phyloP scores from a whole-genome alignment of 345 rosid genomes.

The Ricinus communis region DNA sequence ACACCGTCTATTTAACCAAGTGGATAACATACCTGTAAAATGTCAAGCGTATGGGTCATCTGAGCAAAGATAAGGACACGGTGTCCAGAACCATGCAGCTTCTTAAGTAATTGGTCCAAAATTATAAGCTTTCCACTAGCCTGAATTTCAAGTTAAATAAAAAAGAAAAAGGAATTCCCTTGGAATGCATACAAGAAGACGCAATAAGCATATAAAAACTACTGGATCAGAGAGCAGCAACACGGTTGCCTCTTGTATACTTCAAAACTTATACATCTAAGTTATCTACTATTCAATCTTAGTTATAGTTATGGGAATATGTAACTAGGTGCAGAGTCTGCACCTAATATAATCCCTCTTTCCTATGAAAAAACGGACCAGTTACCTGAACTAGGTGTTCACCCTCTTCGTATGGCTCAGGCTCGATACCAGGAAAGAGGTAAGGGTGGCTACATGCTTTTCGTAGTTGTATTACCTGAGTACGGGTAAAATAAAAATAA shows the following conservation, averaged over 20 bases:
- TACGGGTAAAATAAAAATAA: conserved; percentile 9
- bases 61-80: conserved; percentile 92
- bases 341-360: background rate
- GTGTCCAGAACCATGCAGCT: conserved; percentile 61
- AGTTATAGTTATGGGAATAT: background rate
- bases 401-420: conserved; percentile 90
- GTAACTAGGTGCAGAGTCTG: background rate
- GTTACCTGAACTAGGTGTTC: conserved; percentile 90
- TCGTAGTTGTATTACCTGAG: conserved; percentile 77
- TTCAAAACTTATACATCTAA: background rate
- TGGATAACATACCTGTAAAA: conserved; percentile 59
- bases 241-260: background rate
- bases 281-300: background rate
- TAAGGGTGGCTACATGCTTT: conserved; percentile 96
- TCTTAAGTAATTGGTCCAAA: conserved; percentile 67
- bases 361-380: background rate
- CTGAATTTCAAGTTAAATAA: conserved; percentile 37
- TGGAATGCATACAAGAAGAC: background rate
- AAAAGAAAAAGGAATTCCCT: background rate
- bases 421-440: conserved; percentile 91
- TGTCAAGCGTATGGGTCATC: conserved; percentile 89
- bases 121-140: conserved; percentile 83
- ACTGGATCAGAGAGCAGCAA: background rate
- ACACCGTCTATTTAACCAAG: background rate
- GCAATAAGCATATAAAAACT: background rate